A percentile compares a stretch with the other conserved stretches of the same genome.
These are phyloP conservation scores for Plasmodium coatneyi DNA, from an alignment of 169 alveolate species.

Conservation along the genomic window DNA sequence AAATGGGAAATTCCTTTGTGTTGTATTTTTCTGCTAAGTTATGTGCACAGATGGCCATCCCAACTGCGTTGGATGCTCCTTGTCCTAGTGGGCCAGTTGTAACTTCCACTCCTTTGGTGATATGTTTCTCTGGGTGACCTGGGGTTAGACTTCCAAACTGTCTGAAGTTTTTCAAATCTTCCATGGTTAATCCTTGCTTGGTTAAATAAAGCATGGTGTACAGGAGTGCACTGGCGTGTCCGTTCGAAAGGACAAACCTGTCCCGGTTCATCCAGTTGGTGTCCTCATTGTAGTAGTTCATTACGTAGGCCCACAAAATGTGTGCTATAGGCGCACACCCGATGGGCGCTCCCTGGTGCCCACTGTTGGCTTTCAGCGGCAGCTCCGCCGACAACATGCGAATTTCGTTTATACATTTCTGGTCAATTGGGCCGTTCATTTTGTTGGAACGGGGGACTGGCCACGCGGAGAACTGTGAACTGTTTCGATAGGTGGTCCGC, in stretches of 20 bases:
- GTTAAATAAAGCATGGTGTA: constrained; percentile 86
- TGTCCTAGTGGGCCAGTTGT: constrained; percentile 89
- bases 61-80: constrained; percentile 87
- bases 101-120: constrained; percentile 83
- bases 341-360: constrained; percentile 90
- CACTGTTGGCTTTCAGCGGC: constrained; percentile 82
- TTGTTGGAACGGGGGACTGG: background rate
- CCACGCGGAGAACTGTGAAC: background rate
- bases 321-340: constrained; percentile 90
- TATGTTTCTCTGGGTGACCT: constrained; percentile 88
- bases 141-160: constrained; percentile 81
- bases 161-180: constrained; percentile 82
- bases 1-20: constrained; percentile 78
- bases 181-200: constrained; percentile 79
- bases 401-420: constrained; percentile 69
- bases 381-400: constrained; percentile 74
- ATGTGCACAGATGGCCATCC: constrained; percentile 86
- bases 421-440: constrained; percentile 33
- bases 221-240: constrained; percentile 87
- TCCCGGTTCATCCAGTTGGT: constrained; percentile 86
- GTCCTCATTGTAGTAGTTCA: constrained; percentile 79
- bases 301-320: constrained; percentile 82
- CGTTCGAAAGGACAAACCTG: constrained; percentile 87
- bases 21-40: constrained; percentile 85
- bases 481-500: background rate